phyloP scores from a whole-genome alignment of 2,329 filamentous ascomycete species.

The Penicillium sclerotiorum region DNA sequence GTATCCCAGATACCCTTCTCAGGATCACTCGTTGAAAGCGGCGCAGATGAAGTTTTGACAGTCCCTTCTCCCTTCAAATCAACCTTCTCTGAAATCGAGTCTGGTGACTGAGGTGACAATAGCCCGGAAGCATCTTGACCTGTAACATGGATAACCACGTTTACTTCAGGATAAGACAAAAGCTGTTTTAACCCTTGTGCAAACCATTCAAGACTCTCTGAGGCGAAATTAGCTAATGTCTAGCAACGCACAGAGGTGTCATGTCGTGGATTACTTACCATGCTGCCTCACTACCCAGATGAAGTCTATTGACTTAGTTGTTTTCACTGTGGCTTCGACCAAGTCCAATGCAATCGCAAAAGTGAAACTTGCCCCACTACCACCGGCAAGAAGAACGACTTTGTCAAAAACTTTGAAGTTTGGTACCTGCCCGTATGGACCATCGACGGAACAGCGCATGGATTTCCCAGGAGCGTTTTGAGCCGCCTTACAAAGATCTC shows the following conservation, averaged over 20 bases:
- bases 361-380: constrained; percentile 18
- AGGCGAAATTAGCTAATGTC: background rate
- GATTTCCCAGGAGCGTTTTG: constrained; percentile 8
- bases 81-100: background rate
- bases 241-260: background rate
- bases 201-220: constrained; percentile 12
- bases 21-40: background rate
- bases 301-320: constrained; percentile 11
- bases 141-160: constrained; percentile 8
- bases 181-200: constrained; percentile 10
- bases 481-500: constrained; percentile 11
- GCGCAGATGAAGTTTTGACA: too few relatives aligned
- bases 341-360: constrained; percentile 19
- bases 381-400: constrained; percentile 17
- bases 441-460: constrained; percentile 22
- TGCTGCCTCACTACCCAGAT: constrained; percentile 9
- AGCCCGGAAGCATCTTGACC: background rate
- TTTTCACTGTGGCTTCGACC: background rate
- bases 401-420: constrained; percentile 19
- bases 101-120: background rate
- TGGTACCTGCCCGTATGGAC: constrained; percentile 19
- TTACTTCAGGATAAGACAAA: constrained; percentile 7
- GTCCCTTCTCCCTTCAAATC: background rate
- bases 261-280: constrained; percentile 1
- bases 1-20: background rate